Evolutionary conservation across 306 rosid species (phyloP), one percentile per base, ranked within the genome.

Genomic region (Dryas octopetala): DNA sequence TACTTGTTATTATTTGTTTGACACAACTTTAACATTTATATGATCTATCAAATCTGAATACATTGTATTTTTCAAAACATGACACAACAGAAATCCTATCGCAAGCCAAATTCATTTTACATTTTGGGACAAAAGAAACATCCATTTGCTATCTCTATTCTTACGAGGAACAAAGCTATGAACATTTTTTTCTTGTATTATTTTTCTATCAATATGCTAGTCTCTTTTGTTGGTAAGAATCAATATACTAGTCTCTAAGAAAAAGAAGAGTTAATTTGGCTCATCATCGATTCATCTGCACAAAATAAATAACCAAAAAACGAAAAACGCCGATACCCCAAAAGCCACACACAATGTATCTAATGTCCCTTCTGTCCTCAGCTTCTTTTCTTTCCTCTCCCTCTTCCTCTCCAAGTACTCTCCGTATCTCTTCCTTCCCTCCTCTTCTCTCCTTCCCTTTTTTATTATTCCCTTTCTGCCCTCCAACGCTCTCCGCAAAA

Each of bases 301-400:
- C 8, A 83, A 59, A 4, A 90, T 54, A 11, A 80, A 65, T 45
- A 82, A 7, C 66, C 76, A 73, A 45, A 79, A 40, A 28, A 52
- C 41, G 5, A 65, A 73, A 78, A 90, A 83, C 0, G 78, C 82
- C 47, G 82, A 50, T 4, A 84, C 59, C 17, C 86, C 89, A 5
- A 91, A 64, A 12, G 64, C 63, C 32, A 87, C 81, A 70, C 92
- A 94, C 17, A 91, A 9, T 69, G 79, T 71, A n/a, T 94, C 98
- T 78, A 91, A 76, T 62, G 76, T 75, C 57, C 90, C 90, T 81
- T 94, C 98, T 1, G 74, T 79, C 68, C 85, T 90, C 72, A 55
- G 0, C 61, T 82, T 85, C 28, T 4, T 85, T 19, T 88, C 94
- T 23, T 77, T 82, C 49, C 97, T 86, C 13, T 84, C 83, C 55